Evolutionary conservation across 2,329 filamentous ascomycete species (phyloP).

Genomic region (Aspergillus tanneri): DNA sequence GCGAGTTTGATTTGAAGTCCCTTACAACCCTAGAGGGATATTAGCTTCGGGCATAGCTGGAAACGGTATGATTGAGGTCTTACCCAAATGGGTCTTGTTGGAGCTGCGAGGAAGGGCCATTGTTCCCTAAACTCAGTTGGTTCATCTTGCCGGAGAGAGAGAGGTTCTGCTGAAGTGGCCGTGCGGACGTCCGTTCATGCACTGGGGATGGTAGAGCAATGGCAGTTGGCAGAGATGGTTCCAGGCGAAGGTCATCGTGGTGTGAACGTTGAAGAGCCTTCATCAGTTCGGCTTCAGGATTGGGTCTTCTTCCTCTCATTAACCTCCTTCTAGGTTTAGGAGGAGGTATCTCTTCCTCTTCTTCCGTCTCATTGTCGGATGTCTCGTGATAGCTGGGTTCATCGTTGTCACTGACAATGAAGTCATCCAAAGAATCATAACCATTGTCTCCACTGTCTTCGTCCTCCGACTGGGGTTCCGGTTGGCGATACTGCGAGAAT

Average conservation of each 20-base stretch:
- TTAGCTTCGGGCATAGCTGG: constrained; percentile 12
- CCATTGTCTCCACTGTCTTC: constrained; percentile 31
- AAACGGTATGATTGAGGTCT: background rate
- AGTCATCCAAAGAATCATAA: constrained; percentile 41
- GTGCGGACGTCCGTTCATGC: constrained; percentile 18
- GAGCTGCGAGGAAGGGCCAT: constrained; percentile 22
- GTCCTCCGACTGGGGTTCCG: constrained; percentile 22
- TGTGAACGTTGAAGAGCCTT: constrained; percentile 14
- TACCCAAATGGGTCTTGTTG: constrained; percentile 22
- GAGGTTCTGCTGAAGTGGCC: constrained; percentile 22
- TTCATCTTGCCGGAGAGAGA: constrained; percentile 25
- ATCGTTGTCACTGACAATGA: constrained; percentile 44
- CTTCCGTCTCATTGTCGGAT: constrained; percentile 31
- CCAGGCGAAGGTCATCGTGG: constrained; percentile 18
- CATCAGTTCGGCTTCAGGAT: constrained; percentile 17
- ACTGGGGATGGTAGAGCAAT: constrained; percentile 17
- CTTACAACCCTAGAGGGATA: constrained; percentile 7
- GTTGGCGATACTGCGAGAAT: constrained; percentile 22
- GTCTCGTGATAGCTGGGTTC: constrained; percentile 37
- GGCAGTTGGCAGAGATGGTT: constrained; percentile 22
- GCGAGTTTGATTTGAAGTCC: constrained; percentile 9
- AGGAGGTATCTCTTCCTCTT: constrained; percentile 23
- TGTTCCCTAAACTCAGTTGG: constrained; percentile 22
- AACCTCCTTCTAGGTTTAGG: constrained; percentile 32
- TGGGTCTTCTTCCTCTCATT: constrained; percentile 36